Evolutionary conservation across 2,329 filamentous ascomycete species (phyloP).

Genomic region (Fusarium sp.): DNA sequence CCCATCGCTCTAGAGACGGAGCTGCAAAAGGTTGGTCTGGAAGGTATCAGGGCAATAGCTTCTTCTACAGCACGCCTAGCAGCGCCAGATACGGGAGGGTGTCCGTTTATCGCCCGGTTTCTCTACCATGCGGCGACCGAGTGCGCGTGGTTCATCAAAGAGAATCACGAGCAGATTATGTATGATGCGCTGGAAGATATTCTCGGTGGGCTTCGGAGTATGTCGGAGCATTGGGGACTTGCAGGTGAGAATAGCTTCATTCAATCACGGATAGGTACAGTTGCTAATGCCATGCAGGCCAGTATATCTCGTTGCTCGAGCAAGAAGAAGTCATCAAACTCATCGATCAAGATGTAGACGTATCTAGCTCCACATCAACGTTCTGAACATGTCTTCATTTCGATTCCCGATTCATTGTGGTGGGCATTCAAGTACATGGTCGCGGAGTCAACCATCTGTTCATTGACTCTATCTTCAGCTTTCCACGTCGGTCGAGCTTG

Average conservation of each 20-base stretch:
- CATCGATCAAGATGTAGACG: background rate
- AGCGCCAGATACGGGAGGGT: background rate
- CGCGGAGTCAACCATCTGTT: background rate
- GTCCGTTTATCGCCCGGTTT: slow-evolving; percentile 14
- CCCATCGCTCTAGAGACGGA: slow-evolving; percentile 25
- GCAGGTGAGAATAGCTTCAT: background rate
- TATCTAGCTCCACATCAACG: background rate
- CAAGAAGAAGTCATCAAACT: background rate
- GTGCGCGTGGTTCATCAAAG: slow-evolving; percentile 33
- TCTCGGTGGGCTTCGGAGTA: background rate
- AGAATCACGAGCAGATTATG: slow-evolving; percentile 27
- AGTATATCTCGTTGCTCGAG: slow-evolving; percentile 10
- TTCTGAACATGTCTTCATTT: background rate
- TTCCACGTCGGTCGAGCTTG: background rate
- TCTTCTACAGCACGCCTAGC: slow-evolving; percentile 1
- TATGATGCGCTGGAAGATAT: slow-evolving; percentile 12
- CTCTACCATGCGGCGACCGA: slow-evolving; percentile 31
- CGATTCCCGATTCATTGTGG: too few relatives aligned
- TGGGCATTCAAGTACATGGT: background rate
- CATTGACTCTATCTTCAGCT: background rate
- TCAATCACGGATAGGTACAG: too few relatives aligned
- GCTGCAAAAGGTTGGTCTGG: slow-evolving; percentile 19
- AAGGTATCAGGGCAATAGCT: background rate
- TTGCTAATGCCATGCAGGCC: background rate
- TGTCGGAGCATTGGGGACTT: background rate